phyloP scores from a whole-genome alignment of 257 asterid species.

The Jasminum sambac region DNA sequence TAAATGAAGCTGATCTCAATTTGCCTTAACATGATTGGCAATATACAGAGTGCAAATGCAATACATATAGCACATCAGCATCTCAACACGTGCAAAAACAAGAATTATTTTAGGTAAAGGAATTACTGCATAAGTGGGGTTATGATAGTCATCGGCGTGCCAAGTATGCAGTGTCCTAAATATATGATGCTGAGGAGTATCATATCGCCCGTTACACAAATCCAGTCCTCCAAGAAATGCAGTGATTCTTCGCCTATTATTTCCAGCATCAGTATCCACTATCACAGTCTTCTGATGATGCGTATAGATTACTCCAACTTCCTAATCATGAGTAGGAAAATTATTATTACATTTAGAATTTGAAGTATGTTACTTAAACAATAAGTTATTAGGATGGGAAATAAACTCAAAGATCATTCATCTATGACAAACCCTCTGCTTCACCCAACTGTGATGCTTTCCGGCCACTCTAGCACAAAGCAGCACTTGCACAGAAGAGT shows the following conservation, averaged over 20 bases:
- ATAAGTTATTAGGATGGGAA: not conserved
- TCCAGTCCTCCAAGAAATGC: conserved; percentile 63
- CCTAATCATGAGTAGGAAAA: conserved; percentile 26
- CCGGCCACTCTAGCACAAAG: conserved; percentile 52
- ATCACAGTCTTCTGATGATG: conserved; percentile 68
- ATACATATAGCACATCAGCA: not conserved
- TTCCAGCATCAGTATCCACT: conserved; percentile 55
- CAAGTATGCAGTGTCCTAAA: conserved; percentile 44
- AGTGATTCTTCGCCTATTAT: conserved; percentile 46
- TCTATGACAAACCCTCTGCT: conserved; percentile 45
- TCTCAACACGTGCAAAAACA: not conserved
- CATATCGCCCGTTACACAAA: conserved; percentile 63
- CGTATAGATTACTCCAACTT: conserved; percentile 56
- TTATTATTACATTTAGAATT: not conserved
- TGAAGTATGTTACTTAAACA: not conserved
- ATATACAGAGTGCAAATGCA: not conserved
- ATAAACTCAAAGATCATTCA: not conserved
- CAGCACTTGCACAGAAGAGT: conserved; percentile 53
- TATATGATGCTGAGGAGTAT: conserved; percentile 54
- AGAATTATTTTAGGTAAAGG: not conserved
- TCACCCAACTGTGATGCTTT: conserved; percentile 47
- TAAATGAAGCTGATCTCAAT: not conserved
- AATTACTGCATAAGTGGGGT: conserved; percentile 48
- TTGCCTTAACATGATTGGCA: not conserved
- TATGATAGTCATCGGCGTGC: conserved; percentile 42